Evolutionary conservation across 2,329 filamentous ascomycete genomes (phyloP).

Genomic region (Botrytis byssoidea): DNA sequence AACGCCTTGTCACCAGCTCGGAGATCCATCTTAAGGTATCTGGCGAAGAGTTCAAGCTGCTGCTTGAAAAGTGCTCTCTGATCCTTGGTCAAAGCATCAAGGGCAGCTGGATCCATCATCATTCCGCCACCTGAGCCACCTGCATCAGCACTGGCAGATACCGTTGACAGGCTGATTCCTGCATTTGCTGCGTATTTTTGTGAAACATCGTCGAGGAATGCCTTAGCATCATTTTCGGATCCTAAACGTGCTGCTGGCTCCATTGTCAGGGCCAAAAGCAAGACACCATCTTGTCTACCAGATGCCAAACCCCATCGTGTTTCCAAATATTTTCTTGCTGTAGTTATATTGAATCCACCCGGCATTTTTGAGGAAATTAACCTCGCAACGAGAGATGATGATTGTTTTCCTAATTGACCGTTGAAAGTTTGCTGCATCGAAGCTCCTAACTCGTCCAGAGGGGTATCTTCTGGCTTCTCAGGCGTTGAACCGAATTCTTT

Average conservation of each 20-base stretch:
- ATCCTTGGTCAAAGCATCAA: conserved; percentile 96
- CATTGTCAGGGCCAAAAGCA: conserved; percentile 87
- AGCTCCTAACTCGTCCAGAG: conserved; percentile 90
- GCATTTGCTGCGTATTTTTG: conserved; percentile 86
- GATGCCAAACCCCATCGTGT: conserved; percentile 84
- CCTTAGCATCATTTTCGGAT: conserved; percentile 87
- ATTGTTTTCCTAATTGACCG: conserved; percentile 96
- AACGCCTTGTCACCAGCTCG: conserved; percentile 95
- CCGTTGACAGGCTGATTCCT: conserved; percentile 79
- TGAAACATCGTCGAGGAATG: conserved; percentile 81
- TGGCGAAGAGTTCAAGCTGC: conserved; percentile 89
- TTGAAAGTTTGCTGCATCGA: conserved; percentile 99
- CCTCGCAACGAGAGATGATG: conserved; percentile 86
- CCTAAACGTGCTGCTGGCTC: conserved; percentile 86
- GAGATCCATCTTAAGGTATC: conserved; percentile 96
- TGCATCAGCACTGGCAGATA: conserved; percentile 70
- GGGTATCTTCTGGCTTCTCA: conserved; percentile 97
- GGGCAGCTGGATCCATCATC: conserved; percentile 99
- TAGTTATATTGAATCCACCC: conserved; percentile 97
- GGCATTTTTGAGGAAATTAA: conserved; percentile 99
- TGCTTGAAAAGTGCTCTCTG: conserved; percentile 97
- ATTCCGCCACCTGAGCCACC: conserved; percentile 75
- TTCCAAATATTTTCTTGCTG: conserved; percentile 92
- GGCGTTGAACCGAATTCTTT: conserved; percentile 98
- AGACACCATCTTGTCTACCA: conserved; percentile 86